Conservation (phyloP, 202 grass and related monocot genomes). For the Setaria viridis region DNA sequence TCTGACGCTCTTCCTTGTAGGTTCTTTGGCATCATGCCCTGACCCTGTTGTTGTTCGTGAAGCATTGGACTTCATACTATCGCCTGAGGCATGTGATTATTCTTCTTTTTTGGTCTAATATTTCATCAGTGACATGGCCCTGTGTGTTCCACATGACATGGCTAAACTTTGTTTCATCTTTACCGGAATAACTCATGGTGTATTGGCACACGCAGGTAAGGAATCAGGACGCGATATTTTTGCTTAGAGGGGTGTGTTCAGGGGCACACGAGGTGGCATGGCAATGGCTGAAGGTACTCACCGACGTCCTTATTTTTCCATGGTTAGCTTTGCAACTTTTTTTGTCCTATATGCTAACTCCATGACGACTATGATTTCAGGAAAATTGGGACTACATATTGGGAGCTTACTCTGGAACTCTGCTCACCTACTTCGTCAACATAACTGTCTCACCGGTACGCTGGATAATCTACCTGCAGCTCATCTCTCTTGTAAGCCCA, state of each 20-base stretch:
- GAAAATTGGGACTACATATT: slow-evolving; percentile 91
- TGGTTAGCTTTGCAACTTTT: neutral
- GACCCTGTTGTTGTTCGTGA: slow-evolving; percentile 81
- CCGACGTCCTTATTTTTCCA: neutral
- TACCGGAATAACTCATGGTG: slow-evolving; percentile 8
- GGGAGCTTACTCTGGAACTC: slow-evolving; percentile 77
- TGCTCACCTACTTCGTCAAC: slow-evolving; percentile 70
- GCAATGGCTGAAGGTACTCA: slow-evolving; percentile 90
- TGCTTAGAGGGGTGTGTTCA: slow-evolving; percentile 71
- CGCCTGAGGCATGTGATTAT: slow-evolving; percentile 55
- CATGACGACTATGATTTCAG: slow-evolving; percentile 54
- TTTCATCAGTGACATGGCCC: neutral
- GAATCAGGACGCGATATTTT: slow-evolving; percentile 77
- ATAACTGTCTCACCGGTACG: slow-evolving; percentile 64
- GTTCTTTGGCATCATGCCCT: slow-evolving; percentile 79
- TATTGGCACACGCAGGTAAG: slow-evolving; percentile 68
- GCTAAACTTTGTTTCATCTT: slow-evolving; percentile 8
- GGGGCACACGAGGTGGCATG: slow-evolving; percentile 76
- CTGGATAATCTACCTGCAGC: neutral
- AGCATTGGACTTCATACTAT: slow-evolving; percentile 69
- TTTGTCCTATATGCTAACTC: slow-evolving; percentile 28
- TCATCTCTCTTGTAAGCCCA: neutral
- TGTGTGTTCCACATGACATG: neutral
- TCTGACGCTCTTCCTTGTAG: slow-evolving; percentile 39
- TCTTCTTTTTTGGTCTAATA: neutral